Evolutionary conservation across 2,329 filamentous ascomycete genomes (phyloP).

Genomic region (Malbranchea zuffiana): DNA sequence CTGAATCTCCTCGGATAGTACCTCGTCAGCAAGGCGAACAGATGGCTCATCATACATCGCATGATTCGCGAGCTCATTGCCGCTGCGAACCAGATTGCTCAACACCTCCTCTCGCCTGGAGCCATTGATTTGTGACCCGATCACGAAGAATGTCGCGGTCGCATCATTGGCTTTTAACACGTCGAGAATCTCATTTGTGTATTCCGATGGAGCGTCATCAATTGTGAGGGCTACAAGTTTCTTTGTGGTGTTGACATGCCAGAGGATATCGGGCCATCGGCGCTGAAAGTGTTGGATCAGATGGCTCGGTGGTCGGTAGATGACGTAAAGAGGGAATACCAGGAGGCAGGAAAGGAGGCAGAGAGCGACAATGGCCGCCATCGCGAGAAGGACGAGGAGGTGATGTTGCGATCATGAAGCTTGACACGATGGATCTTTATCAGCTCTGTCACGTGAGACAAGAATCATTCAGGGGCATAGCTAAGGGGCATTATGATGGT

Average conservation of each 20-base stretch:
- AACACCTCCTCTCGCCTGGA: slow-evolving; percentile 36
- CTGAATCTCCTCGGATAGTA: slow-evolving; percentile 53
- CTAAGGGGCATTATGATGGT: no score
- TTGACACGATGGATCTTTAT: no score
- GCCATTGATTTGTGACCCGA: slow-evolving; percentile 61
- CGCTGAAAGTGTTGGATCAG: slow-evolving; percentile 60
- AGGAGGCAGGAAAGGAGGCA: slow-evolving; percentile 6
- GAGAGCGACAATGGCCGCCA: no score
- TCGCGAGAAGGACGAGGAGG: no score
- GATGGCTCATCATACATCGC: slow-evolving; percentile 80
- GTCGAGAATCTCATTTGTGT: slow-evolving; percentile 59
- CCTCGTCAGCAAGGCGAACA: slow-evolving; percentile 46
- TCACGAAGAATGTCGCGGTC: slow-evolving; percentile 78
- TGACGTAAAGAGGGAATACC: slow-evolving; percentile 46
- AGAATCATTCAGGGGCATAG: no score
- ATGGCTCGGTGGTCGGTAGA: slow-evolving; percentile 70
- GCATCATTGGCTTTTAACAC: slow-evolving; percentile 56
- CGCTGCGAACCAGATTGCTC: slow-evolving; percentile 46
- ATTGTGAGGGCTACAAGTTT: slow-evolving; percentile 73
- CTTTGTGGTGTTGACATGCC: slow-evolving; percentile 47
- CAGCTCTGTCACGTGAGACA: no score
- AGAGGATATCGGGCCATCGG: slow-evolving; percentile 69
- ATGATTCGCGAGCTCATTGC: slow-evolving; percentile 73
- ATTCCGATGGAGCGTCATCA: slow-evolving; percentile 68
- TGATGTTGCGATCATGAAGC: no score